Conservation (phyloP, 805 yeast species). For the Scheffersomyces amazonensis region DNA sequence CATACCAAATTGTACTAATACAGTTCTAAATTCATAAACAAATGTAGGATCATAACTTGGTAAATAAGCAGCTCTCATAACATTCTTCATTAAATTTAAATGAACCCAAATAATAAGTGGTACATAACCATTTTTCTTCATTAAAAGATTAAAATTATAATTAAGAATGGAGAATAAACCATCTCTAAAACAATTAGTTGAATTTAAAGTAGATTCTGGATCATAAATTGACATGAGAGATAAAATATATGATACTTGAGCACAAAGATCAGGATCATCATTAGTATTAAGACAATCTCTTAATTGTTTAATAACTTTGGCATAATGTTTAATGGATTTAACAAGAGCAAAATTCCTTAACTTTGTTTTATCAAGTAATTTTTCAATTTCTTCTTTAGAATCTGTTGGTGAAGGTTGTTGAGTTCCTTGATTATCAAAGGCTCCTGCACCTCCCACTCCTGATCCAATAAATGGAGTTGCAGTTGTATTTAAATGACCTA, state of each 20-base stretch:
- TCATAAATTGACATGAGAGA: conserved; percentile 41
- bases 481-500: too few relatives aligned
- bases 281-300: conserved; percentile 24
- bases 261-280: conserved; percentile 27
- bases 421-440: neutral
- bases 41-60: conserved; percentile 34
- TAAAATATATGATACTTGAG: conserved; percentile 34
- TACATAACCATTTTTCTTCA: conserved; percentile 9
- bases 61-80: conserved; percentile 30
- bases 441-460: too few relatives aligned
- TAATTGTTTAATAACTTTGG: conserved; percentile 32
- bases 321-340: conserved; percentile 35
- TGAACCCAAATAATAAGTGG: conserved; percentile 27
- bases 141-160: conserved; percentile 17
- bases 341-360: conserved; percentile 21
- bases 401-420: neutral
- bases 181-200: conserved; percentile 37
- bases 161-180: conserved; percentile 36
- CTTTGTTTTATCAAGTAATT: conserved; percentile 10
- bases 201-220: conserved; percentile 37
- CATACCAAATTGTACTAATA: conserved; percentile 23
- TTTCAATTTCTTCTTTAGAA: conserved; percentile 3
- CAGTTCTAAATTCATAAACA: conserved; percentile 22
- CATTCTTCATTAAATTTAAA: conserved; percentile 31
- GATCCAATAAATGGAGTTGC: too few relatives aligned